A percentile compares a stretch with the other conserved stretches of the same genome.
Evolutionary conservation across 345 rosid genomes (phyloP).

Genomic region (Geranium brycei): DNA sequence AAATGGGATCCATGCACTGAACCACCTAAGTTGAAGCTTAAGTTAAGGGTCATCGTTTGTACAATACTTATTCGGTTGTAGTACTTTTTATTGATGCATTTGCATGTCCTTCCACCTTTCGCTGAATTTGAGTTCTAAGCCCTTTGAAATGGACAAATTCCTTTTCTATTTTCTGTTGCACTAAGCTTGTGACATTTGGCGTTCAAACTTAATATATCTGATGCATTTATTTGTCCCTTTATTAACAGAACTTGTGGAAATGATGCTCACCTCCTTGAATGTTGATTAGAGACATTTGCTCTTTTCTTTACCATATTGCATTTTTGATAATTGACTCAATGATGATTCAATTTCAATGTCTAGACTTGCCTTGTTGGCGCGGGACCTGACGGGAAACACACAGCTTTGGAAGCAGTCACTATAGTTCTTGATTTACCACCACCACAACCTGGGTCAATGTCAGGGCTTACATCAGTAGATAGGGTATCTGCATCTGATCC

Average conservation of each 20-base stretch:
- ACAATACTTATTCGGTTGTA: background rate
- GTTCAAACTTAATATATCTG: no score
- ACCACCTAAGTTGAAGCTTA: no score
- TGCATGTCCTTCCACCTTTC: background rate
- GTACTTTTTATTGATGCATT: background rate
- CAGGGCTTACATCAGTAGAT: slow-evolving; percentile 74
- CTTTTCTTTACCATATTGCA: background rate
- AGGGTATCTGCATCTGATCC: slow-evolving; percentile 96
- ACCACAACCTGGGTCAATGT: slow-evolving; percentile 96
- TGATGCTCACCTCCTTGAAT: background rate
- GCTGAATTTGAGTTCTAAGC: no score
- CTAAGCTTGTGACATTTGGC: background rate
- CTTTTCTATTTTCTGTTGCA: background rate
- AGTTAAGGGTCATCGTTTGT: background rate
- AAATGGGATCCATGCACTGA: no score
- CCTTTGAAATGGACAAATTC: background rate
- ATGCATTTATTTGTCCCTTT: background rate
- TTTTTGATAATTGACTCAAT: background rate
- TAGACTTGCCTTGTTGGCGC: slow-evolving; percentile 99
- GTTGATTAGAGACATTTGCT: background rate
- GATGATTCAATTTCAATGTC: slow-evolving; percentile 8
- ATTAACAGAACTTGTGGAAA: background rate
- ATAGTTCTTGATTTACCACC: slow-evolving; percentile 97
- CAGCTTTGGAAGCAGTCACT: slow-evolving; percentile 97
- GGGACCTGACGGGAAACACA: slow-evolving; percentile 96